Conservation (phyloP, 352 stramenopile species). For the Globisporangium barbulae region DNA sequence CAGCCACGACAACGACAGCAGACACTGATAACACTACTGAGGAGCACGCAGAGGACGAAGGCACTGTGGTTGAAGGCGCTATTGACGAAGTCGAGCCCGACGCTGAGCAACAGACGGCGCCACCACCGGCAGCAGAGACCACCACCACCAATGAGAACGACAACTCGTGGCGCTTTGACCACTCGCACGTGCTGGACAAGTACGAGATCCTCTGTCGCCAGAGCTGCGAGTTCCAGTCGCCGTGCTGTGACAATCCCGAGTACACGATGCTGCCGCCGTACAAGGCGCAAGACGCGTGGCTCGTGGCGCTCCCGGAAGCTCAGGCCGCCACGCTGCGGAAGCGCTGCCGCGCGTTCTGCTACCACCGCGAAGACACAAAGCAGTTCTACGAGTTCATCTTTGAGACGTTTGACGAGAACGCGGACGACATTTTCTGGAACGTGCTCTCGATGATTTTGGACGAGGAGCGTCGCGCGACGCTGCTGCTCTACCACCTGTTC, state of each 20-base stretch:
- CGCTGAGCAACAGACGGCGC: not conserved
- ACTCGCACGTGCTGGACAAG: constrained; percentile 52
- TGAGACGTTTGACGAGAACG: constrained; percentile 20
- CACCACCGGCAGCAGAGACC: constrained; percentile 8
- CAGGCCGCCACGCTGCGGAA: constrained; percentile 20
- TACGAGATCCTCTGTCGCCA: constrained; percentile 54
- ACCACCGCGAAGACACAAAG: constrained; percentile 26
- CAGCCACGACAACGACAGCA: not conserved
- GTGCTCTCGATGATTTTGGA: constrained; percentile 41
- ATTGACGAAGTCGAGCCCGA: not conserved
- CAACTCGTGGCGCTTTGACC: constrained; percentile 23
- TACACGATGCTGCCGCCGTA: constrained; percentile 48
- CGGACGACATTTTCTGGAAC: constrained; percentile 24
- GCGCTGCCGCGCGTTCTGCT: constrained; percentile 33
- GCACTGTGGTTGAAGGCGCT: not conserved
- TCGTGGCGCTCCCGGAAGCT: constrained; percentile 20
- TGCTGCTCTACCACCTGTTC: constrained; percentile 46
- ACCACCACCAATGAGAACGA: not conserved
- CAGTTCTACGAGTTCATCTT: constrained; percentile 38
- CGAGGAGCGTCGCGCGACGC: constrained; percentile 49
- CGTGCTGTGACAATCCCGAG: constrained; percentile 52
- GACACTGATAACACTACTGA: not conserved
- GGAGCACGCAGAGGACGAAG: not conserved
- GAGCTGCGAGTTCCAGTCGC: constrained; percentile 59
- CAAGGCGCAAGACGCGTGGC: not conserved